Base-by-base conservation (phyloP, 1,139 yeast genomes). In the Hemisphaericaspora subhashii region DNA sequence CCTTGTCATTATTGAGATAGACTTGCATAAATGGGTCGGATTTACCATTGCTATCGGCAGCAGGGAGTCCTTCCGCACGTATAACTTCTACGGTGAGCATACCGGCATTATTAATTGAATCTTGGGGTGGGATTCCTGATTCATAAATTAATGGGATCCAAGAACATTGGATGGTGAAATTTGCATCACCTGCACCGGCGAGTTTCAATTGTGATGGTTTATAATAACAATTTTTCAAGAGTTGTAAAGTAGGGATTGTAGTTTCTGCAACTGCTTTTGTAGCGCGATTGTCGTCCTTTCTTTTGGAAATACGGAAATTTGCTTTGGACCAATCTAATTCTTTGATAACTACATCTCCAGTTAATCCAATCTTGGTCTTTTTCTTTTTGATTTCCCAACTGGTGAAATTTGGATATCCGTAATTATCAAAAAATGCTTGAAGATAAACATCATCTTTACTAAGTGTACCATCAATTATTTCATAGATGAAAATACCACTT, bases 31-130 rank as follows among this genome's bases (percentile, higher is more conserved):
- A 92, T 44, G 99, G 99, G 63, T 92, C 99, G 7, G 96, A 87
- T 58, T 84, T 85, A 39, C 98, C 98, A 50, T 85, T 83, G 20
- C 87, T 71, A 61, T 92, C 99, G 18, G 92, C 94, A 11, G 96
- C 74, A 36, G 84, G 77, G 46, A 94, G 73, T 38, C 78, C 78
- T n/a, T 73, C 74, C 3, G 94, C 98, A 40, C 72, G 72, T 36
- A 81, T 50, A 11, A 86, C 74, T 27, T 75, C 78, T 24, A 89
- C 72, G n/a, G 74, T 71, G 46, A 90, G 65, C 24, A 68, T 68
- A 59, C 99, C 99, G 47, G 82, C 74, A 58, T 89, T 86, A 38
- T 83, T 76, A 47, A 82, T 77, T 36, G 86, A 72, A 61, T 92
- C 98, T 39, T 78, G 77, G 12, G 80, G 78, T 42, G 95, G 95